phyloP scores from a whole-genome alignment of 169 alveolate species.

The Cryptosporidium sp. region DNA sequence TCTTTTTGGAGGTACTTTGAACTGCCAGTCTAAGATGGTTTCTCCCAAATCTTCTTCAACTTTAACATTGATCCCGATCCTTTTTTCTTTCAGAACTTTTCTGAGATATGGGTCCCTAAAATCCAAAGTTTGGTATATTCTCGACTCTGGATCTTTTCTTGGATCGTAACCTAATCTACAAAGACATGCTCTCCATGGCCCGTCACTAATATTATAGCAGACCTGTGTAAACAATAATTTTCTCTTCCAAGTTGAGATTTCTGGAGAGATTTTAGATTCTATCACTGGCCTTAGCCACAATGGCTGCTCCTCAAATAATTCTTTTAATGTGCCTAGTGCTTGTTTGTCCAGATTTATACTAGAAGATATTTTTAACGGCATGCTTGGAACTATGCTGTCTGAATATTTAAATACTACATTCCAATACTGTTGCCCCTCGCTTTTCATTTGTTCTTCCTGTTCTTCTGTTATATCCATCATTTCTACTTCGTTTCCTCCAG shows the following conservation, averaged over 20 bases:
- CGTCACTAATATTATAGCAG: constrained; percentile 80
- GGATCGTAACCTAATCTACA: constrained; percentile 82
- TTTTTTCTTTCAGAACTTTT: constrained; percentile 73
- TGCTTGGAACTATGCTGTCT: constrained; percentile 29
- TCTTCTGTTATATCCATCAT: constrained; percentile 29
- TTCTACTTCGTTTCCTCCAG: background rate
- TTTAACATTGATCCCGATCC: constrained; percentile 37
- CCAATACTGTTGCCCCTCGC: constrained; percentile 49
- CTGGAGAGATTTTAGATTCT: constrained; percentile 77
- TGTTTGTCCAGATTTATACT: constrained; percentile 43
- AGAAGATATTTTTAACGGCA: constrained; percentile 53
- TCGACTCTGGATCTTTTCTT: constrained; percentile 79
- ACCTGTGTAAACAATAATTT: constrained; percentile 80
- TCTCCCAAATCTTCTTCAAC: constrained; percentile 60
- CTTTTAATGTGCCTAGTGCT: constrained; percentile 48
- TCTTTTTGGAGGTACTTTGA: constrained; percentile 80
- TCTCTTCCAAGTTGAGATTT: constrained; percentile 79
- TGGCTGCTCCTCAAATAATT: constrained; percentile 78
- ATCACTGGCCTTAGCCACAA: constrained; percentile 80
- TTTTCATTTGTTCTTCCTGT: background rate
- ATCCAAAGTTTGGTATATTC: constrained; percentile 81
- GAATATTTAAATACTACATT: constrained; percentile 43
- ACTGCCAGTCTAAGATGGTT: constrained; percentile 68
- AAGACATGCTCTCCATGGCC: constrained; percentile 83
- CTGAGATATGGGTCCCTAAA: constrained; percentile 79